Evolutionary conservation across 1,139 yeast species (phyloP).

Genomic region (Geotrichum klebahnii): DNA sequence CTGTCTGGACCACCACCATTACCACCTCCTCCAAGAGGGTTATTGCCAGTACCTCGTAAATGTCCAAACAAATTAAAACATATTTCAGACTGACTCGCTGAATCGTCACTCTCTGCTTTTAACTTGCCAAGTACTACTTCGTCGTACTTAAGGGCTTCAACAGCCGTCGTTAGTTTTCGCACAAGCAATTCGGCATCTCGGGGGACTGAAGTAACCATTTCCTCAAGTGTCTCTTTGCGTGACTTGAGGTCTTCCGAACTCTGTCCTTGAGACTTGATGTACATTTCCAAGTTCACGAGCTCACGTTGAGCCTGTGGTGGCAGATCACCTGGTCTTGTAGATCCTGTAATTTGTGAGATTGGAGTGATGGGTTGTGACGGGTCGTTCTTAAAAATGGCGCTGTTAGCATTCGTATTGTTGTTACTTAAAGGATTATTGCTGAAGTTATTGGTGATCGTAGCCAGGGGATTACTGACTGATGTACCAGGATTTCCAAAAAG

Average conservation of each 20-base stretch:
- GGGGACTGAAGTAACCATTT: constrained; percentile 73
- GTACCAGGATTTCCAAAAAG: constrained; percentile 28
- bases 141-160: constrained; percentile 67
- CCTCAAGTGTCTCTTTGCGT: constrained; percentile 60
- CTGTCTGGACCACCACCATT: constrained; percentile 14
- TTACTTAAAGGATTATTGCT: constrained; percentile 26
- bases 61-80: constrained; percentile 65
- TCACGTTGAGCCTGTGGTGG: constrained; percentile 73
- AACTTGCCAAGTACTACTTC: constrained; percentile 49
- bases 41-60: constrained; percentile 47
- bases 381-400: constrained; percentile 27
- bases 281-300: constrained; percentile 75
- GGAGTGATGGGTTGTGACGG: constrained; percentile 26
- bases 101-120: constrained; percentile 44
- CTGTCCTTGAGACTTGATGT: constrained; percentile 77
- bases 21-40: constrained; percentile 21
- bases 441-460: constrained; percentile 26
- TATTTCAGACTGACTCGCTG: constrained; percentile 55
- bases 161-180: constrained; percentile 58
- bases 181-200: constrained; percentile 72
- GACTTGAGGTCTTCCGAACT: constrained; percentile 74
- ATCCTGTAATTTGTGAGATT: constrained; percentile 59
- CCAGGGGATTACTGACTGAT: constrained; percentile 14
- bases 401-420: constrained; percentile 32
- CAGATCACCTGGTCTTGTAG: constrained; percentile 82